Base-by-base conservation (phyloP, 2,329 filamentous ascomycete species). In the Epichloe festucae region DNA sequence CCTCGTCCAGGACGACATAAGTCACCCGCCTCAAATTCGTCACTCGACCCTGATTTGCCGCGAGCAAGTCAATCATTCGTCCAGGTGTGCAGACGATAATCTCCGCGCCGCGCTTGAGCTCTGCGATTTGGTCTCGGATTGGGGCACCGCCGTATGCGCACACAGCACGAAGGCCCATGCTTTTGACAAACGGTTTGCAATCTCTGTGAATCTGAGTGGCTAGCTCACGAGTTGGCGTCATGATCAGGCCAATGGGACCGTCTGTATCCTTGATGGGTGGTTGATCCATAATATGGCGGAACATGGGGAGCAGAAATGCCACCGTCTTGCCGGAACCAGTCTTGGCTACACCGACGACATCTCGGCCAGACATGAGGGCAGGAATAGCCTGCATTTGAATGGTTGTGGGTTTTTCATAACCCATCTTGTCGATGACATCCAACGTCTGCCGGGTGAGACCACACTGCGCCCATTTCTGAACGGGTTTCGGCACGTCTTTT, bases 301-400 rank as follows among this genome's bases (percentile, higher is more conserved):
- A 96, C 89, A 97, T 96, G 39, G 93, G 93, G 44, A 98, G 78
- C 34, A 95, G 71, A 65, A 97, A 98, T 5, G 93, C 93, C 60
- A 97, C 82, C 0, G 93, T 98, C 72, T 98, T 98, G 65, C 93
- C 93, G 27, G 93, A 97, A 5, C 93, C 93, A 27, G 93, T 98
- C 72, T 97, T 97, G 17, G 93, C 93, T 50, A 98, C 89, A 58
- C 90, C 93, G 56, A 98, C 89, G 39, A 96, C 87, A 71, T 98
- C 93, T 58, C 89, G 82, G 10, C 93, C 93, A 31, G 90, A 95
- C 87, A 97, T 96, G 61, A 96, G 87, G 10, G 89, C 84, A 2
- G 93, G 93, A 54, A 97, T 82, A 2, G 93, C 93, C 67, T 98
- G 93, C 67, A 90, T 84, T 67, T 98, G 93, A 60, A 98, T 97